Conservation (phyloP, 371 early-diverging fungal genomes). For the Lichtheimia ramosa region DNA sequence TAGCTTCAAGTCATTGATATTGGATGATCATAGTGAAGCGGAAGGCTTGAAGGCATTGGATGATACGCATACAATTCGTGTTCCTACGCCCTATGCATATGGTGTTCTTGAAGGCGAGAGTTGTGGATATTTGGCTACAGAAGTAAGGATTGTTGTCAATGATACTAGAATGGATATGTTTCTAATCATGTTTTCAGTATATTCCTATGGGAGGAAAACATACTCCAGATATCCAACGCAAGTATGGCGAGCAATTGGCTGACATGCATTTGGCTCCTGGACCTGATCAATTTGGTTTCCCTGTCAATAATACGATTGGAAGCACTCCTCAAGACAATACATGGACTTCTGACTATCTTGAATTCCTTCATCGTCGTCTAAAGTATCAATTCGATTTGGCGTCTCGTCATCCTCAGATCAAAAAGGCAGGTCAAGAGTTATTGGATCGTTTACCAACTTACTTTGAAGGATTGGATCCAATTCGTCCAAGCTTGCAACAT, state of each 20-base stretch:
- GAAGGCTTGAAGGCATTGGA: constrained; percentile 11
- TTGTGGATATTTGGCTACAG: constrained; percentile 11
- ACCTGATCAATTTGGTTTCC: constrained; percentile 12
- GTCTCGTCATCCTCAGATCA: neutral
- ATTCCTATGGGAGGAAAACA: constrained; percentile 11
- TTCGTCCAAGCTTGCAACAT: constrained; percentile 11
- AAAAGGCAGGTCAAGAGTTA: constrained; percentile 2
- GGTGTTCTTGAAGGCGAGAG: constrained; percentile 4
- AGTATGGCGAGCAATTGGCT: constrained; percentile 12
- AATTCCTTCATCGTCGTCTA: constrained; percentile 13
- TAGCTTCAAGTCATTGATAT: neutral
- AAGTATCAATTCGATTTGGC: constrained; percentile 16
- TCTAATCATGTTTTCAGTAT: constrained; percentile 1
- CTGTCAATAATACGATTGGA: constrained; percentile 13
- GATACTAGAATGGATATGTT: too few species aligned
- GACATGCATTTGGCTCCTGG: constrained; percentile 12
- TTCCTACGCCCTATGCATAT: constrained; percentile 12
- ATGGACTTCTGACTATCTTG: constrained; percentile 11
- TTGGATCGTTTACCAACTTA: constrained; percentile 8
- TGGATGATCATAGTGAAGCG: neutral
- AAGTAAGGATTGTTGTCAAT: neutral
- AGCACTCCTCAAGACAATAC: constrained; percentile 15
- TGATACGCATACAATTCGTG: constrained; percentile 16
- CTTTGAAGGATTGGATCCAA: constrained; percentile 9
- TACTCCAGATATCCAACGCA: constrained; percentile 3